A percentile compares a stretch with the other conserved stretches of the same genome.
phyloP scores from a whole-genome alignment of 2,329 filamentous ascomycete genomes.

The Boeremia lycopersici region DNA sequence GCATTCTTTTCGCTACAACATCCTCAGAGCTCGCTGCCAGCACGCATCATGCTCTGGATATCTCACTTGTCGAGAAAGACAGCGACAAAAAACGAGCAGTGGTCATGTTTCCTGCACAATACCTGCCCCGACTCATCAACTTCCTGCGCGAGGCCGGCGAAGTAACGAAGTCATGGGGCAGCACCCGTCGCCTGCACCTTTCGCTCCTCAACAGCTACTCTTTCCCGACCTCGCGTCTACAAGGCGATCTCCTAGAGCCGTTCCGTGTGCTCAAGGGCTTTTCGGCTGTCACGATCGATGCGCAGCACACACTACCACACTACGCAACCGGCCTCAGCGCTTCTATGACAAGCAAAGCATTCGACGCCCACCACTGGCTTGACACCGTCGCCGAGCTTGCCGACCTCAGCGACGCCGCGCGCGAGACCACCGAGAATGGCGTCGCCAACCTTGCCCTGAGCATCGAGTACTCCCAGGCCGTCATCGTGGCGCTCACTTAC shows the following conservation, averaged over 20 bases:
- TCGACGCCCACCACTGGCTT: slow-evolving; percentile 24
- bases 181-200: slow-evolving; percentile 28
- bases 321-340: slow-evolving; percentile 33
- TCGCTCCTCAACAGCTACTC: slow-evolving; percentile 32
- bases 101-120: slow-evolving; percentile 44
- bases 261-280: slow-evolving; percentile 37
- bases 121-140: slow-evolving; percentile 43
- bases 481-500: slow-evolving; percentile 40
- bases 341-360: slow-evolving; percentile 23
- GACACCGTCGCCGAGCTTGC: slow-evolving; percentile 22
- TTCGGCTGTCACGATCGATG: slow-evolving; percentile 25
- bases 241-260: slow-evolving; percentile 42
- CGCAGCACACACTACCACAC: slow-evolving; percentile 27
- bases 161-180: slow-evolving; percentile 31
- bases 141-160: slow-evolving; percentile 38
- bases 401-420: slow-evolving; percentile 27
- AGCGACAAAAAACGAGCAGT: slow-evolving; percentile 33
- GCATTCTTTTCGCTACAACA: slow-evolving; percentile 34
- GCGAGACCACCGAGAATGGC: slow-evolving; percentile 5
- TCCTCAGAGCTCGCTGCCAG: slow-evolving; percentile 1
- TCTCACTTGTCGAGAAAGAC: slow-evolving; percentile 37
- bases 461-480: slow-evolving; percentile 31
- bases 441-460: slow-evolving; percentile 23
- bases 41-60: slow-evolving; percentile 34
- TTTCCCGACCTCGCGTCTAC: slow-evolving; percentile 31